Conservation (phyloP, 495 filamentous ascomycete species). For the Pseudotulostoma volvatum region DNA sequence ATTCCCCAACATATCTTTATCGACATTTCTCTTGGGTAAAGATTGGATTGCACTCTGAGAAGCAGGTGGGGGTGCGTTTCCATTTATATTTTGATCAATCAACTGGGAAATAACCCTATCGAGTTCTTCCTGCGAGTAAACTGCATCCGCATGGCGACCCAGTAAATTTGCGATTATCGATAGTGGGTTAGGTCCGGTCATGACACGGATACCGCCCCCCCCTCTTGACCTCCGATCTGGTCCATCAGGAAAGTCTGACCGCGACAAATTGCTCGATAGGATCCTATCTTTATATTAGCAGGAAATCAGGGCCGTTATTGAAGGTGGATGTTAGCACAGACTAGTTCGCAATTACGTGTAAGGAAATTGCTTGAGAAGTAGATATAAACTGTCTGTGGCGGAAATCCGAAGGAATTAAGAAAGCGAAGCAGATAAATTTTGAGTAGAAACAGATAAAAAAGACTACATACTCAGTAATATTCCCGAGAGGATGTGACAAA, state of each 20-base stretch:
- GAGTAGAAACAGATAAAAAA: conserved; percentile 1
- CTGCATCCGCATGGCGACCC: conserved; percentile 62
- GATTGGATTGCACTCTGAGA: conserved; percentile 51
- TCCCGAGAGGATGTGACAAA: conserved; percentile 11
- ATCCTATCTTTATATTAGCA: too few species aligned
- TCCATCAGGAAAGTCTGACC: conserved; percentile 7
- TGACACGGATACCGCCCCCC: conserved; percentile 9
- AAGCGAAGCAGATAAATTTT: too few species aligned
- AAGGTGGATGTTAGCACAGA: too few species aligned
- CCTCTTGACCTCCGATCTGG: conserved; percentile 7
- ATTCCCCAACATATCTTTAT: conserved; percentile 44
- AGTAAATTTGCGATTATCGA: conserved; percentile 37
- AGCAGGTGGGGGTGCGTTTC: conserved; percentile 73
- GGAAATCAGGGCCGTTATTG: too few species aligned
- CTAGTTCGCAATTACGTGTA: too few species aligned
- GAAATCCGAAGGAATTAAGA: too few species aligned
- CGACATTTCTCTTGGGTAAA: conserved; percentile 52
- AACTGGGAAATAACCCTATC: conserved; percentile 77
- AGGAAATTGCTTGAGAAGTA: too few species aligned
- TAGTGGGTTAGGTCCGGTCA: conserved; percentile 11
- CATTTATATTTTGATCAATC: conserved; percentile 61
- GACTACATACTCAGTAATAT: conserved; percentile 18
- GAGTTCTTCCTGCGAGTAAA: conserved; percentile 78
- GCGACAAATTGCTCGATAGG: too few species aligned
- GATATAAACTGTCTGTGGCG: too few species aligned